Conservation (phyloP, 2,329 filamentous ascomycete genomes). For the Cladophialophora immunda region DNA sequence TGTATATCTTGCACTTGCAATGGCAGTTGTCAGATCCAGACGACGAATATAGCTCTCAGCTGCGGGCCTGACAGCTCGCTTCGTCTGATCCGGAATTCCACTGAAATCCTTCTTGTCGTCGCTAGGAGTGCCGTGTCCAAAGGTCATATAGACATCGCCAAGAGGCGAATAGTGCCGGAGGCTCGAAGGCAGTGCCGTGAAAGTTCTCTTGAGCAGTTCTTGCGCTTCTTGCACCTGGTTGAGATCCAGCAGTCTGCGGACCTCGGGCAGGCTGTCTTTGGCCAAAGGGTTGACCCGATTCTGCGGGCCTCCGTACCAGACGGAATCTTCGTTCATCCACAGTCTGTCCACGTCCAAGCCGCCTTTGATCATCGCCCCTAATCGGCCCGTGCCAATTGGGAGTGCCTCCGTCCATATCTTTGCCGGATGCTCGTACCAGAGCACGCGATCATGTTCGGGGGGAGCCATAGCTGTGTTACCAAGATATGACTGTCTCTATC, state of each 20-base stretch:
- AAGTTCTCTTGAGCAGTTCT: constrained; percentile 8
- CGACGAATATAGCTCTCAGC: constrained; percentile 40
- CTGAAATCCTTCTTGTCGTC: constrained; percentile 15
- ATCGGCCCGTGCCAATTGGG: constrained; percentile 60
- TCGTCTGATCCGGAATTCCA: constrained; percentile 7
- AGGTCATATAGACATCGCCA: constrained; percentile 51
- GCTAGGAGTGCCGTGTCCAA: constrained; percentile 36
- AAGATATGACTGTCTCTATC: neutral
- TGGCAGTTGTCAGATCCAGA: constrained; percentile 52
- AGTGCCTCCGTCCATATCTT: constrained; percentile 52
- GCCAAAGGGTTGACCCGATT: constrained; percentile 18
- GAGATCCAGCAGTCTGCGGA: constrained; percentile 11
- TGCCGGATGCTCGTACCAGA: constrained; percentile 53
- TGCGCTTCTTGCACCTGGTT: constrained; percentile 16
- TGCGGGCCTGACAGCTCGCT: constrained; percentile 42
- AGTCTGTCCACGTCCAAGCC: constrained; percentile 35
- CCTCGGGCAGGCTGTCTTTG: constrained; percentile 11
- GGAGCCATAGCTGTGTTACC: neutral
- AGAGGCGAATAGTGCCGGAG: constrained; percentile 58
- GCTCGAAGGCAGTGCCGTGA: constrained; percentile 6
- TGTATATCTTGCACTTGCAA: constrained; percentile 50
- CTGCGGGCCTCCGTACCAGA: constrained; percentile 42
- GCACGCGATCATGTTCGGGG: constrained; percentile 41
- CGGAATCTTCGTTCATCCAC: constrained; percentile 43
- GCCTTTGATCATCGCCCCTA: constrained; percentile 45